phyloP scores from a whole-genome alignment of 2,329 filamentous ascomycete genomes.

The Verticillium isaacii region DNA sequence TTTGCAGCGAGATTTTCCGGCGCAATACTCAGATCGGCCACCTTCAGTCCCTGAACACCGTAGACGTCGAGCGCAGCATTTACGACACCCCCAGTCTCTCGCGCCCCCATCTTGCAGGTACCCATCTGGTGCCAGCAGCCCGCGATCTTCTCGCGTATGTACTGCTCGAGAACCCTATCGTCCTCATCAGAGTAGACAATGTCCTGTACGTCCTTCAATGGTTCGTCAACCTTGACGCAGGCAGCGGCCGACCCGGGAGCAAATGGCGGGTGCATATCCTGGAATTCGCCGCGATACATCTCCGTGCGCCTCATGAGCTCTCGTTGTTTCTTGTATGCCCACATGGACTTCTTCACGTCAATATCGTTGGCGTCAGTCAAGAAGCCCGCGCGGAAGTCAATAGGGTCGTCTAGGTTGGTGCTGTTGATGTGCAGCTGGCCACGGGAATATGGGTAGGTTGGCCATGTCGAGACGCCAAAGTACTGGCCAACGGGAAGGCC shows the following conservation, averaged over 20 bases:
- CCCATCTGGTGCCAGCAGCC: slow-evolving; percentile 40
- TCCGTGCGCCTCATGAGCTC: slow-evolving; percentile 54
- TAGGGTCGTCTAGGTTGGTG: slow-evolving; percentile 30
- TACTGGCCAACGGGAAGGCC: slow-evolving; percentile 39
- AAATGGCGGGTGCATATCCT: slow-evolving; percentile 37
- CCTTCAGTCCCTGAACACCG: slow-evolving; percentile 30
- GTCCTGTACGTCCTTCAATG: slow-evolving; percentile 23
- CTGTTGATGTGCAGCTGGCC: slow-evolving; percentile 57
- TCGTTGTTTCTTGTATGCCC: slow-evolving; percentile 60
- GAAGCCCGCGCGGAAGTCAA: slow-evolving; percentile 55
- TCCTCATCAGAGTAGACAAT: slow-evolving; percentile 45
- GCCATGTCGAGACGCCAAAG: slow-evolving; percentile 47
- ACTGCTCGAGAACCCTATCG: slow-evolving; percentile 40
- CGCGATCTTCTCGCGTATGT: slow-evolving; percentile 27
- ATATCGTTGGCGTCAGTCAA: slow-evolving; percentile 43
- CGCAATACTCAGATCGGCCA: slow-evolving; percentile 29
- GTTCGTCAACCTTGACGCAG: slow-evolving; percentile 17
- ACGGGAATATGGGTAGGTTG: slow-evolving; percentile 56
- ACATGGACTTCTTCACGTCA: slow-evolving; percentile 53
- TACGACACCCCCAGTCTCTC: slow-evolving; percentile 33
- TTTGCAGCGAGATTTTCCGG: slow-evolving; percentile 37
- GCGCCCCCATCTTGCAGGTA: slow-evolving; percentile 35
- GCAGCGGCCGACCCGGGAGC: slow-evolving; percentile 31
- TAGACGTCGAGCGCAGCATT: slow-evolving; percentile 35
- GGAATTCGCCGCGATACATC: slow-evolving; percentile 41